Conservation (phyloP, 495 filamentous ascomycete genomes). For the Apiosordaria backusii region DNA sequence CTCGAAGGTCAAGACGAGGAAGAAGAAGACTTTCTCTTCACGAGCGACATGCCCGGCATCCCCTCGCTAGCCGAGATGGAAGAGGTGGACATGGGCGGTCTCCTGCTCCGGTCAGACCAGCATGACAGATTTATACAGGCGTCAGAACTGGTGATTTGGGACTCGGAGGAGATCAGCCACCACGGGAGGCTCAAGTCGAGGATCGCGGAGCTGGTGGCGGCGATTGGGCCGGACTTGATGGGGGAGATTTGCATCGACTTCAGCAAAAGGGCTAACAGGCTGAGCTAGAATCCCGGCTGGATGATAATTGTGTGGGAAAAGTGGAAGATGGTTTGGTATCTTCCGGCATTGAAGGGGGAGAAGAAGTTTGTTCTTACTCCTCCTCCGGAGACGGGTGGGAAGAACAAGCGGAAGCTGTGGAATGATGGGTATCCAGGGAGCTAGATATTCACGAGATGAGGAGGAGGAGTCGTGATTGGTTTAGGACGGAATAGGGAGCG, state of each 20-base stretch:
- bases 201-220: conserved; percentile 73
- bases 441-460: no score
- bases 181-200: conserved; percentile 57
- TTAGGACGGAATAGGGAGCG: not conserved
- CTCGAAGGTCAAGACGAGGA: conserved; percentile 41
- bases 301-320: not conserved
- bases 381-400: no score
- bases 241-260: conserved; percentile 8
- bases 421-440: not conserved
- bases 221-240: conserved; percentile 36
- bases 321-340: not conserved
- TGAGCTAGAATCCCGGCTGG: not conserved
- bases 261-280: not conserved
- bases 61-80: conserved; percentile 61
- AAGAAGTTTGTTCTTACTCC: no score
- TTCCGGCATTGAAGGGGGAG: not conserved
- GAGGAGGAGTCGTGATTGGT: not conserved
- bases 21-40: conserved; percentile 58
- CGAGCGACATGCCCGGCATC: conserved; percentile 72
- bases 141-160: conserved; percentile 64
- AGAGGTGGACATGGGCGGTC: conserved; percentile 58
- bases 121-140: conserved; percentile 31
- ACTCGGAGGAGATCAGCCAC: conserved; percentile 52
- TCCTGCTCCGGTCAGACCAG: conserved; percentile 37
- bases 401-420: not conserved